Conservation (phyloP, 1,284 basidiomycete species). For the Coriolopsis trogii region DNA sequence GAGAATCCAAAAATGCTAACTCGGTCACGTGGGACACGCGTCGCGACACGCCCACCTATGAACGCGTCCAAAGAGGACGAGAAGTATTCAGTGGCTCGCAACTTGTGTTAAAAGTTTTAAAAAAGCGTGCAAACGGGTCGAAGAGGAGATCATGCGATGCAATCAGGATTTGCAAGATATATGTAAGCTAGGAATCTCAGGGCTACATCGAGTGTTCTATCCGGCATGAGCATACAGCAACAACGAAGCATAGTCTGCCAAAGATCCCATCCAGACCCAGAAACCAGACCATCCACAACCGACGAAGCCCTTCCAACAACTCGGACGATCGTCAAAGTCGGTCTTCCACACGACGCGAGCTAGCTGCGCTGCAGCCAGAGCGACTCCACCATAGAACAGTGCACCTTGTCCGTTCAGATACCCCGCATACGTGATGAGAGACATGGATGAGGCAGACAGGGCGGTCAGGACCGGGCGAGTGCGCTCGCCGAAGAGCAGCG, state of each 20-base stretch:
- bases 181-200: too few relatives aligned
- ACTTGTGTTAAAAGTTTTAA: too few relatives aligned
- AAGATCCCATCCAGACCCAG: constrained; percentile 85
- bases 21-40: constrained; percentile 24
- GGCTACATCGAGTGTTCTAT: background rate
- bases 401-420: constrained; percentile 76
- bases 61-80: too few relatives aligned
- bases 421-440: constrained; percentile 79
- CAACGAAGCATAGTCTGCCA: constrained; percentile 70
- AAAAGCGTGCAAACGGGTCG: too few relatives aligned
- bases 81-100: too few relatives aligned
- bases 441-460: constrained; percentile 78
- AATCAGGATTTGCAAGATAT: too few relatives aligned
- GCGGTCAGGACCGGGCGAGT: constrained; percentile 79
- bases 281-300: constrained; percentile 90
- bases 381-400: constrained; percentile 82
- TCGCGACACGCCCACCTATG: background rate
- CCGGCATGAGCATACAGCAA: constrained; percentile 3
- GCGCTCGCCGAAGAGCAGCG: constrained; percentile 82
- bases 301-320: constrained; percentile 92
- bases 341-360: constrained; percentile 80
- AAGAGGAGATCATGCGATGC: too few relatives aligned
- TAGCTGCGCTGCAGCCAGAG: constrained; percentile 78
- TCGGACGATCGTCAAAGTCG: constrained; percentile 77
- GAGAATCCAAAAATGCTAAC: constrained; percentile 4